Percentiles rank a stretch among this genome's conserved stretches.
Evolutionary conservation across 768 basidiomycete genomes (phyloP).

Genomic region (Podaxis sp.): DNA sequence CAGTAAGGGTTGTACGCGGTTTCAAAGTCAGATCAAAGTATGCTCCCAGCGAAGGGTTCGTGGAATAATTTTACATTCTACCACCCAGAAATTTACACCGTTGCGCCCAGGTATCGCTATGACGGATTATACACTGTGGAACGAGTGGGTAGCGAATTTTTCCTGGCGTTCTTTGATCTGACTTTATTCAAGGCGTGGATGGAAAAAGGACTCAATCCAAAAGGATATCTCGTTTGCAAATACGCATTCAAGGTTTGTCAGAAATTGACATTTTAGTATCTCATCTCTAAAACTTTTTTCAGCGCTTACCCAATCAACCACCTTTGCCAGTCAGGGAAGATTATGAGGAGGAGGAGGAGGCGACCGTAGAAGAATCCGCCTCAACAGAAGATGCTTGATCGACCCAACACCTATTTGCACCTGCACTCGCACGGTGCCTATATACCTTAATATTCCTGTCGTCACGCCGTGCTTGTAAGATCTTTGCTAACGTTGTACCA

Average conservation of each 20-base stretch:
- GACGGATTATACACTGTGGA: conserved; percentile 85
- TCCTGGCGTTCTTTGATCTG: background rate
- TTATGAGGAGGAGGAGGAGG: conserved; percentile 16
- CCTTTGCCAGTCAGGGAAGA: conserved; percentile 38
- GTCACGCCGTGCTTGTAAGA: background rate
- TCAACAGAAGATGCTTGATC: background rate
- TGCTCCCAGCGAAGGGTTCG: conserved; percentile 77
- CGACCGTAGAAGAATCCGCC: background rate
- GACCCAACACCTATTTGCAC: background rate
- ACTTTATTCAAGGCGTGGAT: conserved; percentile 57
- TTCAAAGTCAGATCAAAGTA: conserved; percentile 72
- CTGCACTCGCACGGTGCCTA: background rate
- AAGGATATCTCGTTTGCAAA: conserved; percentile 81
- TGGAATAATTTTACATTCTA: background rate
- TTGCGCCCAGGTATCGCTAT: conserved; percentile 69
- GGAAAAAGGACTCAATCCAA: conserved; percentile 64
- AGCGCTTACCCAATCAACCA: conserved; percentile 60
- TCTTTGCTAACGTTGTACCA: background rate
- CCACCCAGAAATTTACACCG: background rate
- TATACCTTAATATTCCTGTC: background rate
- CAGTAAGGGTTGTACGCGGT: conserved; percentile 85
- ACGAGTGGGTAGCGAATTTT: conserved; percentile 41
- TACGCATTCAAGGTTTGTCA: conserved; percentile 72
- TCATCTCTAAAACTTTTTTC: background rate
- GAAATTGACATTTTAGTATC: background rate